Evolutionary conservation across 2,329 filamentous ascomycete species (phyloP), one percentile per base, ranked within the genome.

Genomic region (Xylariaceae sp.): DNA sequence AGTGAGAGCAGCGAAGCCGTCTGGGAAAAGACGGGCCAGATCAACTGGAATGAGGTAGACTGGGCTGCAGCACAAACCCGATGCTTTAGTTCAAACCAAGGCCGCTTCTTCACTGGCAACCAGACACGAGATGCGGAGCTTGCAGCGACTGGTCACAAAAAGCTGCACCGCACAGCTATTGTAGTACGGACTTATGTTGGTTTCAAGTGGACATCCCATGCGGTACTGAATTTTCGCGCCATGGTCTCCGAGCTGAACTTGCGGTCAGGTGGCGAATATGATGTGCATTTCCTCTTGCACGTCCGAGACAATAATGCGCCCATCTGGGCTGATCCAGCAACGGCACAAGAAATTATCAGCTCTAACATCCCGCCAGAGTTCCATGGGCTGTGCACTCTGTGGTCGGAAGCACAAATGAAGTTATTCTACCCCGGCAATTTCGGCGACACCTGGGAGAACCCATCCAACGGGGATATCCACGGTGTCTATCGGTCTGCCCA

Each of bases 331-430:
- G 91, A 95, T 67, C 85, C 89, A 16, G 81, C 83, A 28, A 88
- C 87, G 0, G 91, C 92, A 56, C 83, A 92, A 65, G 80, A 83
- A 14, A 84, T 94, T 67, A 78, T 96, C 69, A 82, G 86, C 69
- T 76, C 83, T 68, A 81, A 88, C 67, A 74, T 89, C 66, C 80
- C 90, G 0, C 79, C 83, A 58, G 90, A 94, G 69, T 96, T 96
- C 74, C 89, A 88, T 70, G 85, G 87, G 58, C 84, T 96, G 72
- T 90, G 88, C 40, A 91, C 89, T 0, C 78, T 96, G 5, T 96
- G 92, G 92, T 92, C 90, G 2, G 91, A 95, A 72, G 82, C 85
- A 49, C 90, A 94, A 73, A 94, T 96, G 90, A 81, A 82, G 54
- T 80, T 93, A 53, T 87, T 91, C 72, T 96, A 96, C 69, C 73